Evolutionary conservation across 768 basidiomycete species (phyloP).

Genomic region (Pleurotus tuber-regium): DNA sequence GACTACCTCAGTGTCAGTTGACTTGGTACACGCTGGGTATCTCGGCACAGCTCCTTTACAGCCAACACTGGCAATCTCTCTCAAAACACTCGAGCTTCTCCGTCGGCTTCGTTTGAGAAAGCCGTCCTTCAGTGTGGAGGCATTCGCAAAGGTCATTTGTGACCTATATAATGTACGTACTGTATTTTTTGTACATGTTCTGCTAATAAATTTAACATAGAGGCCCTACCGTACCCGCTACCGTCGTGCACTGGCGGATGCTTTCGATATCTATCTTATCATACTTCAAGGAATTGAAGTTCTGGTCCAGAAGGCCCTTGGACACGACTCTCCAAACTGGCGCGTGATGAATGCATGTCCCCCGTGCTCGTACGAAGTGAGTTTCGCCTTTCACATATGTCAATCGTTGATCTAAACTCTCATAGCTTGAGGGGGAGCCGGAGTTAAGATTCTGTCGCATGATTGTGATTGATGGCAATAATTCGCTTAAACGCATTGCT

Average conservation of each 20-base stretch:
- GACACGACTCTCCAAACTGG: constrained; percentile 18
- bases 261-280: constrained; percentile 20
- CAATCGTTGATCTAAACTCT: too few relatives aligned
- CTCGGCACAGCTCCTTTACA: constrained; percentile 14
- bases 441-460: constrained; percentile 17
- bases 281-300: constrained; percentile 11
- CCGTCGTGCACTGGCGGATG: constrained; percentile 15
- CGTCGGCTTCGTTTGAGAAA: constrained; percentile 13
- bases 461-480: constrained; percentile 24
- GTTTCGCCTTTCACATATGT: too few relatives aligned
- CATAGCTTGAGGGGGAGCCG: constrained; percentile 20
- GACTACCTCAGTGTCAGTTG: constrained; percentile 9
- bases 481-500: constrained; percentile 19
- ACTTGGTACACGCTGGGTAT: constrained; percentile 19
- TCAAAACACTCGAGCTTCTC: constrained; percentile 23
- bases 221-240: constrained; percentile 17
- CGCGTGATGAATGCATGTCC: constrained; percentile 24
- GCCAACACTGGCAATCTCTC: constrained; percentile 20
- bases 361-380: constrained; percentile 20
- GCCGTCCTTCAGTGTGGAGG: constrained; percentile 22
- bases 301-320: constrained; percentile 14
- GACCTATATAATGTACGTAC: constrained; percentile 20
- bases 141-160: constrained; percentile 22
- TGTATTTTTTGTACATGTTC: too few relatives aligned
- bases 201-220: constrained; percentile 19